These are phyloP conservation scores for Scortechinia acanthostroma DNA, from an alignment of 2,329 filamentous ascomycete species.

Conservation along the genomic window DNA sequence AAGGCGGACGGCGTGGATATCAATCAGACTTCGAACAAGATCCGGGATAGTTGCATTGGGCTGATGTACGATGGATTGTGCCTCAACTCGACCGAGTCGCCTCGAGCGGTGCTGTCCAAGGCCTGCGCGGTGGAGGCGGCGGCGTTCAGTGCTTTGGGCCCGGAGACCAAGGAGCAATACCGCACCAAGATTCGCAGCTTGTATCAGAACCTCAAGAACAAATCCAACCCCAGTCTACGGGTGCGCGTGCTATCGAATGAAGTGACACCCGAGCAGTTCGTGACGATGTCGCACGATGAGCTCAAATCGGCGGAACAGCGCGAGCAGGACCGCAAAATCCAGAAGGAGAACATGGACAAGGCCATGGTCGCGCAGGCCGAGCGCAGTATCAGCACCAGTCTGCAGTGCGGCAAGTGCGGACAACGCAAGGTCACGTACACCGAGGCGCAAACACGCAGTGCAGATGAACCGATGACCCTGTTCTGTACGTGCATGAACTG, in stretches of 20 bases:
- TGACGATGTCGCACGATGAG: slow-evolving; percentile 55
- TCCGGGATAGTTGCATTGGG: slow-evolving; percentile 50
- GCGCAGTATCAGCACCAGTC: slow-evolving; percentile 48
- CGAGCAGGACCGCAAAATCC: slow-evolving; percentile 42
- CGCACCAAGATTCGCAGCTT: slow-evolving; percentile 55
- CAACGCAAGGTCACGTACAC: slow-evolving; percentile 58
- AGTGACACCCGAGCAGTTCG: slow-evolving; percentile 43
- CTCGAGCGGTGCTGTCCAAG: slow-evolving; percentile 40
- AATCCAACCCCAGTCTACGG: slow-evolving; percentile 48
- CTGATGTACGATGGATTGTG: slow-evolving; percentile 60
- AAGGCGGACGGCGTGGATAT: slow-evolving; percentile 49
- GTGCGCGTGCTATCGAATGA: slow-evolving; percentile 44
- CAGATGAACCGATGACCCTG: slow-evolving; percentile 51
- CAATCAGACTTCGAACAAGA: slow-evolving; percentile 40
- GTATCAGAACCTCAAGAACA: slow-evolving; percentile 62
- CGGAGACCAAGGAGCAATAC: slow-evolving; percentile 46
- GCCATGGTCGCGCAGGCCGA: slow-evolving; percentile 59
- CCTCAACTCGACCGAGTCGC: slow-evolving; percentile 39
- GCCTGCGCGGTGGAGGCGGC: slow-evolving; percentile 48
- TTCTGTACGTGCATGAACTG: slow-evolving; percentile 37
- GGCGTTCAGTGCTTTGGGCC: slow-evolving; percentile 40
- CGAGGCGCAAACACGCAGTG: slow-evolving; percentile 58
- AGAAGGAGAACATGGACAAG: slow-evolving; percentile 60
- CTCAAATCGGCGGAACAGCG: slow-evolving; percentile 51
- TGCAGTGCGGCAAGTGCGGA: slow-evolving; percentile 59